These are phyloP conservation scores for Fraxinus cuspidata DNA, from an alignment of 257 asterid species.

Conservation along the genomic window DNA sequence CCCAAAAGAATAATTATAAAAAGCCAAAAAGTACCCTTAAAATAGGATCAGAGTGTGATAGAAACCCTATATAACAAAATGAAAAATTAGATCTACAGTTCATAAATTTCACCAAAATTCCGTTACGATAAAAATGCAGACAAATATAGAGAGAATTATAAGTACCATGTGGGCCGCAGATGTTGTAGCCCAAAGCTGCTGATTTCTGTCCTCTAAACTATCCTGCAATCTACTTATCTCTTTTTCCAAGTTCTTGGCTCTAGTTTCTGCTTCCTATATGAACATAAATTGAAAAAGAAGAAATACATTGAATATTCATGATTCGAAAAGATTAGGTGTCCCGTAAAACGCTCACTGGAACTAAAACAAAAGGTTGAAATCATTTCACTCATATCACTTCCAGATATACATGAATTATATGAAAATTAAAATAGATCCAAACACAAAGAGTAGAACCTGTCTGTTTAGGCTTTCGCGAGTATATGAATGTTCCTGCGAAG, in stretches of 20 bases:
- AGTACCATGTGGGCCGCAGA: slow-evolving; percentile 61
- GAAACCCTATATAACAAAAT: slow-evolving; percentile 20
- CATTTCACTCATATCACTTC: neutral
- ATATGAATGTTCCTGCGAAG: slow-evolving; percentile 56
- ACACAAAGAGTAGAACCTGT: slow-evolving; percentile 43
- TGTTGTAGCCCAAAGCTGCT: slow-evolving; percentile 58
- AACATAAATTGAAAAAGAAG: neutral
- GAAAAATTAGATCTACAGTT: neutral
- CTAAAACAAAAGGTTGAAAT: slow-evolving; percentile 19
- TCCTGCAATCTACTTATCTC: slow-evolving; percentile 59
- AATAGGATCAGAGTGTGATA: slow-evolving; percentile 40
- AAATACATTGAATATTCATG: too few relatives aligned
- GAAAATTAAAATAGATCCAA: neutral
- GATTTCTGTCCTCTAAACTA: slow-evolving; percentile 53
- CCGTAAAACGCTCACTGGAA: neutral
- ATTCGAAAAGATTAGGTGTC: too few relatives aligned
- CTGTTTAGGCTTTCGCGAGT: slow-evolving; percentile 57
- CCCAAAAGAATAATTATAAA: slow-evolving; percentile 47
- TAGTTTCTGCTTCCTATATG: slow-evolving; percentile 64
- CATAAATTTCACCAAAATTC: neutral
- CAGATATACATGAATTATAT: neutral
- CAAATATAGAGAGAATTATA: slow-evolving; percentile 7
- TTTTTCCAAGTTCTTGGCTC: slow-evolving; percentile 65
- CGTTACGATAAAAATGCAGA: neutral
- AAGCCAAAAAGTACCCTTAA: slow-evolving; percentile 48